phyloP scores from a whole-genome alignment of 1,139 yeast species.

The Suhomyces guaymorum region DNA sequence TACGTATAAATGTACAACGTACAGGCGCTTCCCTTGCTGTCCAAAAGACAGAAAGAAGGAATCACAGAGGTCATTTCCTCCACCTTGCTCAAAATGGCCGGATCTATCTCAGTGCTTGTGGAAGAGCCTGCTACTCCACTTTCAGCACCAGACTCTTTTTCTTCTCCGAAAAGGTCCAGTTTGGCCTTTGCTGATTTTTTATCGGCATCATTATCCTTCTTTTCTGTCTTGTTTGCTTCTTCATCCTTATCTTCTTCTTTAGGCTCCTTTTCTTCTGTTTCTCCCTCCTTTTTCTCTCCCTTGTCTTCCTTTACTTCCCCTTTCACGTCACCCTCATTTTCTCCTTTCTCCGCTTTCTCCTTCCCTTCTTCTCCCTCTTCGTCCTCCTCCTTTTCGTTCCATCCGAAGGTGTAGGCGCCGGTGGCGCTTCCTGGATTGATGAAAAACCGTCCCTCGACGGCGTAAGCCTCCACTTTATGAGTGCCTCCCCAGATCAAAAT shows the following conservation, averaged over 20 bases:
- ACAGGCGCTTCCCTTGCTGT: conserved; percentile 74
- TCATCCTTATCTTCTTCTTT: conserved; percentile 21
- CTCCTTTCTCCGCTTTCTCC: conserved; percentile 21
- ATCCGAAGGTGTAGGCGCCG: conserved; percentile 70
- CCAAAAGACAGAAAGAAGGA: conserved; percentile 91
- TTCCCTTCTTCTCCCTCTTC: conserved; percentile 38
- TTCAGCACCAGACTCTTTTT: conserved; percentile 13
- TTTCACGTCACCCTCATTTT: conserved; percentile 20
- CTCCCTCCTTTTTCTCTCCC: conserved; percentile 20
- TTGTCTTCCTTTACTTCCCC: conserved; percentile 13
- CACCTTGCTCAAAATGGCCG: conserved; percentile 19
- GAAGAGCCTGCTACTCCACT: conserved; percentile 12
- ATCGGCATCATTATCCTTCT: conserved; percentile 5
- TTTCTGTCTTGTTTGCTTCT: conserved; percentile 19
- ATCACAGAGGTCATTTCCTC: conserved; percentile 32
- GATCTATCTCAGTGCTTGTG: conserved; percentile 16
- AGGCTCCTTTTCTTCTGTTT: conserved; percentile 20
- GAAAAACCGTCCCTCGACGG: conserved; percentile 88
- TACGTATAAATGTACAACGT: conserved; percentile 84
- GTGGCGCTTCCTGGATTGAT: conserved; percentile 96
- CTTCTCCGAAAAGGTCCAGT: conserved; percentile 11
- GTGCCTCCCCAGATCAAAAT: conserved; percentile 96
- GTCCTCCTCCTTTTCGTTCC: conserved; percentile 43
- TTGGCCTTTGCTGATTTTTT: conserved; percentile 12
- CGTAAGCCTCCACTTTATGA: conserved; percentile 89